Evolutionary conservation across 1,284 basidiomycete genomes (phyloP).

Genomic region (Trichosporon sp.): DNA sequence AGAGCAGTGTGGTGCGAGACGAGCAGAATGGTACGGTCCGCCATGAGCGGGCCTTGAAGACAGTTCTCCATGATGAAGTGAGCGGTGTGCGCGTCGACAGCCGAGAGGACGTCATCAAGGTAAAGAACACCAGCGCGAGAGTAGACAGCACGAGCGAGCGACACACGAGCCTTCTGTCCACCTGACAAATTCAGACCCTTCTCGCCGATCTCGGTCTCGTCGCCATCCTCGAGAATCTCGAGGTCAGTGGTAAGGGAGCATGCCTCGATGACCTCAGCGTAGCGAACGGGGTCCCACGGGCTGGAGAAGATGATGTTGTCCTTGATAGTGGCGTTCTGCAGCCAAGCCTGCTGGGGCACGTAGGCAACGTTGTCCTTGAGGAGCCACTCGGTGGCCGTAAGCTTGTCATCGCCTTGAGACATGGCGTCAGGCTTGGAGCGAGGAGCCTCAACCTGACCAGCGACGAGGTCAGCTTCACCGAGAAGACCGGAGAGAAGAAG

Average conservation of each 20-base stretch:
- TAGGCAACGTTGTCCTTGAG: constrained; percentile 74
- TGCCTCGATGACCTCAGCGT: constrained; percentile 71
- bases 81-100: constrained; percentile 82
- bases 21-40: constrained; percentile 75
- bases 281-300: constrained; percentile 75
- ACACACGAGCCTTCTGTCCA: constrained; percentile 90
- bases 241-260: constrained; percentile 81
- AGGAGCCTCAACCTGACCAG: constrained; percentile 71
- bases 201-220: constrained; percentile 68
- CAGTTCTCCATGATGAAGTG: constrained; percentile 80
- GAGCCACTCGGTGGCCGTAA: constrained; percentile 68
- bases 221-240: constrained; percentile 89
- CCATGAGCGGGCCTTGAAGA: constrained; percentile 78
- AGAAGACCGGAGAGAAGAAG: constrained; percentile 76
- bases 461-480: constrained; percentile 82
- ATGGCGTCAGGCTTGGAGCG: constrained; percentile 79
- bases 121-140: constrained; percentile 81
- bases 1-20: constrained; percentile 75
- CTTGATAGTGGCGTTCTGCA: constrained; percentile 89
- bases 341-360: constrained; percentile 76
- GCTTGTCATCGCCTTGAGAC: constrained; percentile 60
- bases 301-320: constrained; percentile 92
- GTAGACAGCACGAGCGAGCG: constrained; percentile 90
- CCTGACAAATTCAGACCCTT: constrained; percentile 78
- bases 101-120: constrained; percentile 69